These are phyloP conservation scores for Wickerhamiella domercqiae DNA, from an alignment of 805 yeast genomes.

Conservation along the genomic window DNA sequence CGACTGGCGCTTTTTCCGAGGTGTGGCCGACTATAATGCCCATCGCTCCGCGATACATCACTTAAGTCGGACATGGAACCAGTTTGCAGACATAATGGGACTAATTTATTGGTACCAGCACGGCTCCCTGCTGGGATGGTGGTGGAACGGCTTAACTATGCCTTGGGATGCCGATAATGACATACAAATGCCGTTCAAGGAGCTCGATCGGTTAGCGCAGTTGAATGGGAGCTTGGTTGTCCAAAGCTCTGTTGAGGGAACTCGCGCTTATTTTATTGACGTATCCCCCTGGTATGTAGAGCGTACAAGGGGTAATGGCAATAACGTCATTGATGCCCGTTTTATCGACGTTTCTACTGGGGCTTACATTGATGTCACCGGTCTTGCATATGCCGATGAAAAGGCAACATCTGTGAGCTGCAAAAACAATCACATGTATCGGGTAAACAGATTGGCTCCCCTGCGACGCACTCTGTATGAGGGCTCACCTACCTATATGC, in stretches of 20 bases:
- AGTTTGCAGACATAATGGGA: slow-evolving; percentile 30
- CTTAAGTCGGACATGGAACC: slow-evolving; percentile 32
- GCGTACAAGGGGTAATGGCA: slow-evolving; percentile 34
- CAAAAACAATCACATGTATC: slow-evolving; percentile 40
- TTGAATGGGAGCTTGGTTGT: slow-evolving; percentile 34
- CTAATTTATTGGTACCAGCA: slow-evolving; percentile 34
- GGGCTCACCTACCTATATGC: slow-evolving; percentile 36
- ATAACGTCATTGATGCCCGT: slow-evolving; percentile 37
- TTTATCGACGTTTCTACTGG: slow-evolving; percentile 49
- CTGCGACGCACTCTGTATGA: slow-evolving; percentile 41
- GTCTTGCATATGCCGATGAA: slow-evolving; percentile 24
- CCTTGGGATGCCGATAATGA: slow-evolving; percentile 41
- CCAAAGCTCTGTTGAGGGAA: slow-evolving; percentile 31
- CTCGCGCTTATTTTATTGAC: slow-evolving; percentile 33
- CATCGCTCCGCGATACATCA: slow-evolving; percentile 34
- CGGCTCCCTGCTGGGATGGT: slow-evolving; percentile 37
- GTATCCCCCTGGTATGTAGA: slow-evolving; percentile 36
- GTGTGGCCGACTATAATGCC: slow-evolving; percentile 25
- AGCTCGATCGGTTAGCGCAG: slow-evolving; percentile 31
- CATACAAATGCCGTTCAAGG: slow-evolving; percentile 37
- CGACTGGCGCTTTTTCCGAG: slow-evolving; percentile 54
- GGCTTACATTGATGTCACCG: slow-evolving; percentile 43
- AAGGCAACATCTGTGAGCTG: slow-evolving; percentile 27
- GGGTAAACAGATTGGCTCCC: slow-evolving; percentile 36
- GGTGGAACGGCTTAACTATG: slow-evolving; percentile 33